These are phyloP conservation scores for Zymoseptoria tritici DNA, from an alignment of 2,329 filamentous ascomycete genomes.

Conservation along the genomic window DNA sequence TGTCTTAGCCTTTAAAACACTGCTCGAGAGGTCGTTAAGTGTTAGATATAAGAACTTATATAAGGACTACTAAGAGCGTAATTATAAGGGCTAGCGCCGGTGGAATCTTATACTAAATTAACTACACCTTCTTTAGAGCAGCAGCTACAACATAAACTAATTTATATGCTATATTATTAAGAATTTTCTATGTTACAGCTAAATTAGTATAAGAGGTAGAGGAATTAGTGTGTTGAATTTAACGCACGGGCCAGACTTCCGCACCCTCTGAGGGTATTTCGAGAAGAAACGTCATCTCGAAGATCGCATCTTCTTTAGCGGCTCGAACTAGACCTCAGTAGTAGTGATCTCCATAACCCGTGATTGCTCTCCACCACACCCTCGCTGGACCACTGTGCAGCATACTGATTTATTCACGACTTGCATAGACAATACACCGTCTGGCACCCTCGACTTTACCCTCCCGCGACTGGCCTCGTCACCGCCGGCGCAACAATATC, in stretches of 20 bases:
- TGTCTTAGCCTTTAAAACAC: not conserved
- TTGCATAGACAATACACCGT: not conserved
- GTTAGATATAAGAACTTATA: not conserved
- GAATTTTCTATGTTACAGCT: no score
- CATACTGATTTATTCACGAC: not conserved
- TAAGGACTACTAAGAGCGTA: not conserved
- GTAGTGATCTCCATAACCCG: no score
- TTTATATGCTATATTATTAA: not conserved
- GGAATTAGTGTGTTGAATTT: no score
- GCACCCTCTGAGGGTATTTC: no score
- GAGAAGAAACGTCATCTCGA: no score
- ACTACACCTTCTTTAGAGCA: not conserved
- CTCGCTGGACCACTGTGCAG: not conserved
- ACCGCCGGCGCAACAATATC: not conserved
- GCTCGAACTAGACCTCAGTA: no score
- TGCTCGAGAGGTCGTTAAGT: not conserved
- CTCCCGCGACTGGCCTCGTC: not conserved
- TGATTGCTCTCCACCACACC: no score
- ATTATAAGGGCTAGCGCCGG: not conserved
- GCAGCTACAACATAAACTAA: not conserved
- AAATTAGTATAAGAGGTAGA: no score
- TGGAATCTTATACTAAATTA: not conserved
- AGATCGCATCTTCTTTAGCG: no score
- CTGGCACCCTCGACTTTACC: not conserved
- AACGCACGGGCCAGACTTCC: no score